Evolutionary conservation across 345 rosid species (phyloP).

Genomic region (Salix udensis): DNA sequence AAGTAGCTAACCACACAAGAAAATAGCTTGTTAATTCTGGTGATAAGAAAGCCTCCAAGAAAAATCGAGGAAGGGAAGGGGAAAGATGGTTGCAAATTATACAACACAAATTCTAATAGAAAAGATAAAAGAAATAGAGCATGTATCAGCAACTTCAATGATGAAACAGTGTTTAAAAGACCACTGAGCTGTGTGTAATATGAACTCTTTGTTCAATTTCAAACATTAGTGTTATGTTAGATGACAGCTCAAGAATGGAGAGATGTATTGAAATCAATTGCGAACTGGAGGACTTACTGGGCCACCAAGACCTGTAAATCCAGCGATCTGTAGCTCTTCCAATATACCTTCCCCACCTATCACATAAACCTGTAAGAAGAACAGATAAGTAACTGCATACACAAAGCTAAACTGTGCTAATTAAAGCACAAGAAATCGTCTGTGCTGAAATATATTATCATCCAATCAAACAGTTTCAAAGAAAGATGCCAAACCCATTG

Average conservation of each 20-base stretch:
- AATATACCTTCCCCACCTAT: constrained; percentile 78
- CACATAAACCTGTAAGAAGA: constrained; percentile 60
- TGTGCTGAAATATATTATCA: too few species aligned
- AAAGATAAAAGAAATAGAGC: too few species aligned
- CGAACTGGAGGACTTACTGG: constrained; percentile 48
- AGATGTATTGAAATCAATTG: background rate
- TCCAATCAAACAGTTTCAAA: too few species aligned
- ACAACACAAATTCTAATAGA: too few species aligned
- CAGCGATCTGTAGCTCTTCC: constrained; percentile 70
- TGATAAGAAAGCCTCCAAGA: background rate
- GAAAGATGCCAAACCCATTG: too few species aligned
- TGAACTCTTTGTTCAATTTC: background rate
- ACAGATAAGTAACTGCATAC: background rate
- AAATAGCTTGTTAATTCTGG: background rate
- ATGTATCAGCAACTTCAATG: background rate
- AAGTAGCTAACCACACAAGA: background rate
- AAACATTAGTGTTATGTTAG: background rate
- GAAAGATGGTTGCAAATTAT: background rate
- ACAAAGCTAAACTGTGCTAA: background rate
- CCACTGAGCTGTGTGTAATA: background rate
- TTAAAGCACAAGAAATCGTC: background rate
- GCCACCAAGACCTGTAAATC: constrained; percentile 80
- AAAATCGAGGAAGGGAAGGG: background rate
- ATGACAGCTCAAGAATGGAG: background rate
- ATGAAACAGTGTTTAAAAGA: background rate